These are phyloP conservation scores for Penicillium oxalicum DNA, from an alignment of 2,329 filamentous ascomycete genomes.

Conservation along the genomic window DNA sequence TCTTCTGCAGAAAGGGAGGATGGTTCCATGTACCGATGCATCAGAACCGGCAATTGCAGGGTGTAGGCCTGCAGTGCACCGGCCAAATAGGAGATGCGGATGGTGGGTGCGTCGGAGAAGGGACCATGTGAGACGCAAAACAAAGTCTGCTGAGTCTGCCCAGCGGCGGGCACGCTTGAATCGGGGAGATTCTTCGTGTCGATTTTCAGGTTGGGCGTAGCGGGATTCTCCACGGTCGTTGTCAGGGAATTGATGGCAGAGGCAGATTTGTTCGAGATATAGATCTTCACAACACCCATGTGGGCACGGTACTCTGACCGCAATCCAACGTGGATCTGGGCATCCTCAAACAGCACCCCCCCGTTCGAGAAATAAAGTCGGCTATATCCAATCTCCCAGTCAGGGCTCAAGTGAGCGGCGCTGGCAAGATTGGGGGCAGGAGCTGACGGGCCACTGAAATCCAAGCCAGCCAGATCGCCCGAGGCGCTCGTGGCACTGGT, in stretches of 20 bases:
- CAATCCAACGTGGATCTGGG: conserved; percentile 85
- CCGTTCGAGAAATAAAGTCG: conserved; percentile 72
- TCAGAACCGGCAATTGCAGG: conserved; percentile 76
- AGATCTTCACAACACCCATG: conserved; percentile 89
- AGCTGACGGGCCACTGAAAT: conserved; percentile 61
- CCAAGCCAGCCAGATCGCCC: conserved; percentile 73
- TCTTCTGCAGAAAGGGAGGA: conserved; percentile 82
- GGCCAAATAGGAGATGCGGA: conserved; percentile 88
- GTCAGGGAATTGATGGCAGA: conserved; percentile 84
- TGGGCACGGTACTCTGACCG: conserved; percentile 93
- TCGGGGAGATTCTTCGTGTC: conserved; percentile 88
- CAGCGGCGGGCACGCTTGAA: conserved; percentile 65
- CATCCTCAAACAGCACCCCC: conserved; percentile 90
- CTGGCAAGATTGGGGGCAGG: conserved; percentile 78
- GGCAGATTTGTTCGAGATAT: conserved; percentile 91
- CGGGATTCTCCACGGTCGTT: conserved; percentile 74
- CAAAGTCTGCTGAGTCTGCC: conserved; percentile 85
- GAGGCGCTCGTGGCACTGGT: conserved; percentile 40
- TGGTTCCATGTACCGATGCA: conserved; percentile 96
- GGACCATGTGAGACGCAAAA: conserved; percentile 84
- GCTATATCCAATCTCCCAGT: conserved; percentile 89
- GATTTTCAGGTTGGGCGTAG: conserved; percentile 64
- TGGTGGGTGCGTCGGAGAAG: conserved; percentile 80
- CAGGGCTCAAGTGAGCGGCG: conserved; percentile 84
- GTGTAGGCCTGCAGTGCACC: conserved; percentile 90